Base-by-base conservation (phyloP, 2,329 filamentous ascomycete species). In the Clarireedia sp. region DNA sequence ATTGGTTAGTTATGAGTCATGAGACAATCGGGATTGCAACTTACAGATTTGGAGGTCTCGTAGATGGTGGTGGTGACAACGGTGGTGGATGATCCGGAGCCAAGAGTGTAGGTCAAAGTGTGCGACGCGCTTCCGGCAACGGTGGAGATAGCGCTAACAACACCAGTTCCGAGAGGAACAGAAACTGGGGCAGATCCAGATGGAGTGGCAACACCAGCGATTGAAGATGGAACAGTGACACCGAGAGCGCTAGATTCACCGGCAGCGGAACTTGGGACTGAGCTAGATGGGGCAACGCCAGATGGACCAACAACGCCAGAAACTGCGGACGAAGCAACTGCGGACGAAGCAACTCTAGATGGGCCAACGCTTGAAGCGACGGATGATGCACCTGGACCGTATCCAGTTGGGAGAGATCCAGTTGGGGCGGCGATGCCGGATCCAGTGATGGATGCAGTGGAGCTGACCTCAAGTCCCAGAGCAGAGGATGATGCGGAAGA, bases 51-150 rank as follows among this genome's bases (percentile, higher is more conserved):
- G 57, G 67, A 52, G 59, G 74, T 74, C 62, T 70, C 65, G 64
- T 72, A 62, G 61, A 72, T 66, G 57, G 74, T 76, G 58, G 72
- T 69, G 51, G 67, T 74, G 58, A 78, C 66, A 55, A 74, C 71
- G 64, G 74, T 75, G 59, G 71, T 75, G 59, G 65, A 74, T 51
- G 69, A 67, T 61, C 71, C 67, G 57, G 65, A 58, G 60, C 70
- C 67, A 56, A 73, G 61, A 60, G 73, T 73, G 65, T 74, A 72
- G 58, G 72, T 71, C 29, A 76, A 65, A 45, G 61, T 61, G 51
- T 52, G 49, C 44, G 24, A 45, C 3, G 40, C 8, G 17, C 9
- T 19, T 1, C 5, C 17, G 16, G 29, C 43, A 8, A 51, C 38
- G 12, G 48, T 46, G 14, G n/a, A 21, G 21, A 49, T n/a, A 10